phyloP scores from a whole-genome alignment of 2,329 filamentous ascomycete species.

The Phaeosphaeria sp. region DNA sequence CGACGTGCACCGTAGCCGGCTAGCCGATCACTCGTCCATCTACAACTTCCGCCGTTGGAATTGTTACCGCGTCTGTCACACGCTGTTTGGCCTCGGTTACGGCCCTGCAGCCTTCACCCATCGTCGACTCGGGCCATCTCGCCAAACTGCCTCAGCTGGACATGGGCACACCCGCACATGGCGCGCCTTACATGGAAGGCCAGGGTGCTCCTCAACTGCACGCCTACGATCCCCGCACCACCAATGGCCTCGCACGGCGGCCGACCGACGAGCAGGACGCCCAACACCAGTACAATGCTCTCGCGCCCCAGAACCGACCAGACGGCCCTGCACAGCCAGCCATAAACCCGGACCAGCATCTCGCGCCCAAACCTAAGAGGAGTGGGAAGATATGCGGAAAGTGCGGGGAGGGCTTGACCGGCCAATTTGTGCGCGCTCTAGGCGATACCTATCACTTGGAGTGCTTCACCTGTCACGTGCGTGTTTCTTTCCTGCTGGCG shows the following conservation, averaged over 20 bases:
- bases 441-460: constrained; percentile 95
- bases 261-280: constrained; percentile 36
- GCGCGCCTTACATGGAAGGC: constrained; percentile 42
- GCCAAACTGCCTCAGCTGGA: constrained; percentile 33
- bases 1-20: constrained; percentile 1
- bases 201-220: constrained; percentile 35
- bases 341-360: constrained; percentile 38
- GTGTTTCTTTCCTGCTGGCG: constrained; percentile 3
- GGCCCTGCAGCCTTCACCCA: constrained; percentile 5
- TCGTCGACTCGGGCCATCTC: constrained; percentile 1
- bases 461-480: constrained; percentile 95
- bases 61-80: neutral
- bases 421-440: constrained; percentile 93
- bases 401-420: constrained; percentile 84
- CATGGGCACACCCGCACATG: constrained; percentile 46
- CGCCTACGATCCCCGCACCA: constrained; percentile 39
- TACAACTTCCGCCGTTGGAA: neutral
- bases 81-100: constrained; percentile 13
- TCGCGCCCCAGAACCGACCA: constrained; percentile 30
- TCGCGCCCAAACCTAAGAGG: constrained; percentile 37
- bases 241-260: constrained; percentile 39
- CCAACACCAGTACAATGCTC: constrained; percentile 28
- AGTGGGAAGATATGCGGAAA: constrained; percentile 70
- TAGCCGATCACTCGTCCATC: neutral
- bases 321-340: constrained; percentile 32